phyloP scores from a whole-genome alignment of 1,284 basidiomycete genomes.

The Schizopora paradoxa region DNA sequence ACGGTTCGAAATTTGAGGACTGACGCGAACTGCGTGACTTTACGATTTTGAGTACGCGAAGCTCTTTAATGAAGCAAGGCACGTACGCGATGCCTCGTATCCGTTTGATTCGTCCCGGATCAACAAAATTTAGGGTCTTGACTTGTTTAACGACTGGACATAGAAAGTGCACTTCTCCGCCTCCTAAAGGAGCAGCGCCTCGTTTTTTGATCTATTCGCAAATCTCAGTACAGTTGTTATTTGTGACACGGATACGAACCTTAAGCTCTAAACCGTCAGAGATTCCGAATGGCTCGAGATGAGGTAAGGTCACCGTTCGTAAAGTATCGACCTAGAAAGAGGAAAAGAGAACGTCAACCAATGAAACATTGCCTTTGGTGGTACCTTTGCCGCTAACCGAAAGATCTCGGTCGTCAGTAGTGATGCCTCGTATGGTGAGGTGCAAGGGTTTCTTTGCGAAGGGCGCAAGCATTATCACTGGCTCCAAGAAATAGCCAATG shows the following conservation, averaged over 20 bases:
- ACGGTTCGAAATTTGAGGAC: slow-evolving; percentile 94
- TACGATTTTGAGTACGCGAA: slow-evolving; percentile 10
- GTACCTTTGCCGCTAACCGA: slow-evolving; percentile 57
- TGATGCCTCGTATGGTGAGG: slow-evolving; percentile 83
- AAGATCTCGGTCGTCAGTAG: slow-evolving; percentile 84
- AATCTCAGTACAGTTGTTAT: slow-evolving; percentile 3
- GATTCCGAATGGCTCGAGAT: slow-evolving; percentile 86
- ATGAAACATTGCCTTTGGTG: background rate
- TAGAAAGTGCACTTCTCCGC: slow-evolving; percentile 90
- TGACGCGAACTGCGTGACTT: slow-evolving; percentile 91
- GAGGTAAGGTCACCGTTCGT: slow-evolving; percentile 89
- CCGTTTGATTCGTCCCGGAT: slow-evolving; percentile 86
- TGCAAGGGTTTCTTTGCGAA: slow-evolving; percentile 89
- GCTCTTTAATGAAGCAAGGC: background rate
- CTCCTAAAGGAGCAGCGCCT: slow-evolving; percentile 87
- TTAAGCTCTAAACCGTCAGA: slow-evolving; percentile 82
- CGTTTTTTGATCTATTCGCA: slow-evolving; percentile 81
- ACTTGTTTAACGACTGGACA: slow-evolving; percentile 88
- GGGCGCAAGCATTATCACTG: slow-evolving; percentile 84
- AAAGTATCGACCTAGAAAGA: slow-evolving; percentile 76
- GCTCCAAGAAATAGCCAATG: slow-evolving; percentile 93
- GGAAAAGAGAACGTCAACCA: slow-evolving; percentile 12
- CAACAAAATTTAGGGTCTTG: slow-evolving; percentile 89
- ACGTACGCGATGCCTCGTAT: slow-evolving; percentile 94
- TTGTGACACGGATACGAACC: slow-evolving; percentile 36